These are phyloP conservation scores for Saturnispora saitoi DNA, from an alignment of 805 yeast genomes.

Conservation along the genomic window DNA sequence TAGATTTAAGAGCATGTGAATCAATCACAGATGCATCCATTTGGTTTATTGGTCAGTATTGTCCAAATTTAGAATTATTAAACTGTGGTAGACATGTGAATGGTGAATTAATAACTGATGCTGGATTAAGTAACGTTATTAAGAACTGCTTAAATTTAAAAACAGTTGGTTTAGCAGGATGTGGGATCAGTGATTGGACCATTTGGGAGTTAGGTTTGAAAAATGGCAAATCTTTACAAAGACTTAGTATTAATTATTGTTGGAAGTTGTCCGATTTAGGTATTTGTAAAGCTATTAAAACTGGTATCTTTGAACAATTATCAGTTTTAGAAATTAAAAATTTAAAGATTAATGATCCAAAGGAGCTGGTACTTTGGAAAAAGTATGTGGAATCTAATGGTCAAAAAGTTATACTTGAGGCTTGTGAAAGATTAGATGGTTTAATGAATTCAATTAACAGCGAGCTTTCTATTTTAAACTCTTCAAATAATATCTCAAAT, in stretches of 20 bases:
- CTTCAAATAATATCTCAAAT: slow-evolving; percentile 52
- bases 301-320: slow-evolving; percentile 46
- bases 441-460: slow-evolving; percentile 54
- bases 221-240: slow-evolving; percentile 38
- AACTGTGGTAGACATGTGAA: slow-evolving; percentile 74
- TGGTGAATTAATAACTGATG: slow-evolving; percentile 63
- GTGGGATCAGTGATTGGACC: slow-evolving; percentile 65
- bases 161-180: slow-evolving; percentile 87
- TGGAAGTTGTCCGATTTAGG: slow-evolving; percentile 28
- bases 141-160: slow-evolving; percentile 42
- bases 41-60: slow-evolving; percentile 52
- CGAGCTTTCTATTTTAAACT: slow-evolving; percentile 44
- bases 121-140: slow-evolving; percentile 50
- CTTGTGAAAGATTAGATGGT: slow-evolving; percentile 61
- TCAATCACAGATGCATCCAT: slow-evolving; percentile 68
- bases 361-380: slow-evolving; percentile 62
- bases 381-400: slow-evolving; percentile 36
- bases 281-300: slow-evolving; percentile 27
- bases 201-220: slow-evolving; percentile 70
- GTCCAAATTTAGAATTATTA: slow-evolving; percentile 47
- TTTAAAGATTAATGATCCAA: slow-evolving; percentile 49
- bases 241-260: slow-evolving; percentile 75
- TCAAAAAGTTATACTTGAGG: slow-evolving; percentile 55
- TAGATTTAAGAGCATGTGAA: slow-evolving; percentile 84
- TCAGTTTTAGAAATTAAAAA: slow-evolving; percentile 73